Percentiles rank a stretch among this genome's conserved stretches.
Evolutionary conservation across 805 yeast species (phyloP).

Genomic region (Isabelozyma heimii): DNA sequence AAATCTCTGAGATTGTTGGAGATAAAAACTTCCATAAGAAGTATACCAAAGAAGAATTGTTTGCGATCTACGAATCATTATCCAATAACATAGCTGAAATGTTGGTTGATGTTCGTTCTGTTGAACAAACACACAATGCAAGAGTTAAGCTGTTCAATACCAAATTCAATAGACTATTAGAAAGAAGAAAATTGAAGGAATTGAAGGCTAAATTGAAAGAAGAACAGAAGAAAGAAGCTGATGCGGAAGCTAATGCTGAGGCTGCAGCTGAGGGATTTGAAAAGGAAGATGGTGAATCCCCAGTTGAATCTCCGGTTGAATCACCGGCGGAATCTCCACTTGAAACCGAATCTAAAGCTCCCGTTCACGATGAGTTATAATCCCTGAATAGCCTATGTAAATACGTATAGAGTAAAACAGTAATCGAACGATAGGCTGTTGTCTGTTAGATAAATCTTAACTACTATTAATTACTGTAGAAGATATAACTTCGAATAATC

Average conservation of each 20-base stretch:
- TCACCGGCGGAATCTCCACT: conserved; percentile 4
- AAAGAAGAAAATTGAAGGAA: conserved; percentile 31
- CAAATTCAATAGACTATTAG: conserved; percentile 25
- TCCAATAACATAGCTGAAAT: conserved; percentile 24
- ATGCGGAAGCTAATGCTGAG: conserved; percentile 8
- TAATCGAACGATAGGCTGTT: no score
- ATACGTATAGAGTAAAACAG: not conserved
- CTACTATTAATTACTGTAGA: no score
- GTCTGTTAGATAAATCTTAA: no score
- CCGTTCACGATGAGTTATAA: conserved; percentile 8
- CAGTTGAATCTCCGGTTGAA: not conserved
- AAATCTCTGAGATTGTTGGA: conserved; percentile 20
- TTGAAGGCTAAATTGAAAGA: conserved; percentile 29
- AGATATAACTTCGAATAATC: no score
- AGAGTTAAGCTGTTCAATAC: conserved; percentile 23
- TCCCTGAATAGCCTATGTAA: not conserved
- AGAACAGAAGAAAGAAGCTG: conserved; percentile 16
- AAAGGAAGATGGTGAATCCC: conserved; percentile 3
- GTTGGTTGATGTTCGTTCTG: conserved; percentile 25
- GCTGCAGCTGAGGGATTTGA: conserved; percentile 3
- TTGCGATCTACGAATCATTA: conserved; percentile 20
- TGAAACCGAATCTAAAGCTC: conserved; percentile 2
- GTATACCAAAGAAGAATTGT: conserved; percentile 22
- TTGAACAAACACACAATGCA: conserved; percentile 27
- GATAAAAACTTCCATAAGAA: conserved; percentile 16